These are phyloP conservation scores for Tricholomella constricta DNA, from an alignment of 768 basidiomycete species.

Conservation along the genomic window DNA sequence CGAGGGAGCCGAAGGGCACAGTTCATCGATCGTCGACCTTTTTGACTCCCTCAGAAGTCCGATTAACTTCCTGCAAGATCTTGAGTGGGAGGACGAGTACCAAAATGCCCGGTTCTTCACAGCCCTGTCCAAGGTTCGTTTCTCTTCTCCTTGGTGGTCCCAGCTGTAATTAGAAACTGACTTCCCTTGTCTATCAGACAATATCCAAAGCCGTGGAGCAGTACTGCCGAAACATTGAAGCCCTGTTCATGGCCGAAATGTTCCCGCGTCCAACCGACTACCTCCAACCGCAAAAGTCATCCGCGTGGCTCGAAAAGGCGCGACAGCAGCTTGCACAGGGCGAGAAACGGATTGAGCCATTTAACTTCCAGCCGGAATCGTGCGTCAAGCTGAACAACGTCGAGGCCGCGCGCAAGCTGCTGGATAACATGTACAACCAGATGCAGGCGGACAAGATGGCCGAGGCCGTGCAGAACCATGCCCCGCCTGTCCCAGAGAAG, in stretches of 20 bases:
- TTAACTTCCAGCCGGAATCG: conserved; percentile 91
- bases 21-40: conserved; percentile 96
- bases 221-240: conserved; percentile 86
- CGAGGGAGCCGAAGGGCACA: conserved; percentile 79
- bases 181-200: conserved; percentile 50
- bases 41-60: conserved; percentile 94
- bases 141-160: neutral
- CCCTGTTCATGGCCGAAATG: conserved; percentile 94
- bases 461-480: conserved; percentile 54
- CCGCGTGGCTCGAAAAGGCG: conserved; percentile 87
- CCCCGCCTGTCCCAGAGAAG: conserved; percentile 76
- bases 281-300: conserved; percentile 81
- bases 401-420: conserved; percentile 83
- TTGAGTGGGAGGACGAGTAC: conserved; percentile 91
- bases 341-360: conserved; percentile 93
- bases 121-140: conserved; percentile 76
- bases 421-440: conserved; percentile 93
- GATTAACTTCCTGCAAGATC: conserved; percentile 81
- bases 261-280: conserved; percentile 81
- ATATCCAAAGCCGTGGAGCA: conserved; percentile 90
- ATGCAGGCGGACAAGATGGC: conserved; percentile 88
- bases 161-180: neutral
- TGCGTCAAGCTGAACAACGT: conserved; percentile 99
- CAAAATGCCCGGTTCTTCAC: conserved; percentile 92
- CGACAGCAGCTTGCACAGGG: conserved; percentile 71